Evolutionary conservation across 768 basidiomycete species (phyloP).

Genomic region (Neoboletus magnificus): DNA sequence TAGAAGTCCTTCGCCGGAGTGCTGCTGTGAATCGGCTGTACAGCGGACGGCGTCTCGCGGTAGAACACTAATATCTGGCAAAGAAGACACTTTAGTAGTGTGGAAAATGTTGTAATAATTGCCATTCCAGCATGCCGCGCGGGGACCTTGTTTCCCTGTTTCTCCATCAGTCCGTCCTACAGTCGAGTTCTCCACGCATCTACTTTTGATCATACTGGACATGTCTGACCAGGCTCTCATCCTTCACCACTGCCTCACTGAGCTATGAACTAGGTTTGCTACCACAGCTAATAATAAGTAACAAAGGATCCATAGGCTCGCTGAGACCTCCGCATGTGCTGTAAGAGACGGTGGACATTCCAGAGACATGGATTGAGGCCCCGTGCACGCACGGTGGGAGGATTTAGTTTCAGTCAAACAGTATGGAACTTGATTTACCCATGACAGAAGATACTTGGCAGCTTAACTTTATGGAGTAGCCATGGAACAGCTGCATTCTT

Average conservation of each 20-base stretch:
- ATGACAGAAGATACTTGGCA: background rate
- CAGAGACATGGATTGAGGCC: background rate
- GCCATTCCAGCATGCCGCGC: background rate
- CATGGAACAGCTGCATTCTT: too few species aligned
- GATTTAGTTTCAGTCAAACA: too few species aligned
- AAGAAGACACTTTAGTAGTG: background rate
- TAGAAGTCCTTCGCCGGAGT: slow-evolving; percentile 74
- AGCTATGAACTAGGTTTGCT: background rate
- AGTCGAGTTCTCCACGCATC: too few species aligned
- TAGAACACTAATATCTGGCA: slow-evolving; percentile 50
- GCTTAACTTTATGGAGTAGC: too few species aligned
- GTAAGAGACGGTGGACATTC: background rate
- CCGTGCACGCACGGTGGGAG: background rate
- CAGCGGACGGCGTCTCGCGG: slow-evolving; percentile 81
- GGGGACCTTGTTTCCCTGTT: background rate
- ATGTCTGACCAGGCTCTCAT: background rate
- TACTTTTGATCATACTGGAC: background rate
- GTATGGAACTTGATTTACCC: background rate
- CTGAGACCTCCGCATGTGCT: too few species aligned
- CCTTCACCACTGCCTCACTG: too few species aligned
- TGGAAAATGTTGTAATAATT: background rate
- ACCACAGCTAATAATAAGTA: background rate
- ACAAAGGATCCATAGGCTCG: too few species aligned
- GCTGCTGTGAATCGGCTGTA: slow-evolving; percentile 88
- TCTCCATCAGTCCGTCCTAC: too few species aligned